These are phyloP conservation scores for Ustilago trichophora DNA, from an alignment of 1,284 basidiomycete species.

Conservation along the genomic window DNA sequence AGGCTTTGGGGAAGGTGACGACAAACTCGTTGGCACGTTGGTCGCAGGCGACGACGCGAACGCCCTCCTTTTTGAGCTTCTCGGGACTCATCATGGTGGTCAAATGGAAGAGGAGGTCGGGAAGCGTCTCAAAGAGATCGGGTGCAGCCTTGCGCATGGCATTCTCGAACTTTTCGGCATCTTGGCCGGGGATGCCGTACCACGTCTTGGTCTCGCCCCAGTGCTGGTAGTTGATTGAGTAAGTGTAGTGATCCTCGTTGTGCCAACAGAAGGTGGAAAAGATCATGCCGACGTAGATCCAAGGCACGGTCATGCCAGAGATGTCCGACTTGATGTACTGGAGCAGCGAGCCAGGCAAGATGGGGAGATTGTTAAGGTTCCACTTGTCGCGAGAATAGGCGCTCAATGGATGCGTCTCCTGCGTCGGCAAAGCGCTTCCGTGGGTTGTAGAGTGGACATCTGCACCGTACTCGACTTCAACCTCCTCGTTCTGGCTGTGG, in stretches of 20 bases:
- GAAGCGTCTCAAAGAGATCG: constrained; percentile 97
- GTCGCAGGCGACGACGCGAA: constrained; percentile 92
- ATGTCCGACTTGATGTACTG: constrained; percentile 97
- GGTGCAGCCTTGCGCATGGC: constrained; percentile 95
- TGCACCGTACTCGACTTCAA: constrained; percentile 98
- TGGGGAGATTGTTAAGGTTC: constrained; percentile 98
- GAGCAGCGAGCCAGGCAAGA: constrained; percentile 83
- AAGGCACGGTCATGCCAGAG: constrained; percentile 99
- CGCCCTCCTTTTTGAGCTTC: constrained; percentile 83
- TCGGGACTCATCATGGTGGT: constrained; percentile 98
- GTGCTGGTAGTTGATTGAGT: constrained; percentile 78
- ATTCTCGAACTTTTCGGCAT: constrained; percentile 94
- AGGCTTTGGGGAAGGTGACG: constrained; percentile 97
- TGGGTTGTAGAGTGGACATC: constrained; percentile 98
- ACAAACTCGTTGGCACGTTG: constrained; percentile 94
- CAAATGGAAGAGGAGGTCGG: constrained; percentile 94
- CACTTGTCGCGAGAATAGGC: constrained; percentile 89
- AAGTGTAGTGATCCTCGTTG: constrained; percentile 99
- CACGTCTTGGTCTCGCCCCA: constrained; percentile 99
- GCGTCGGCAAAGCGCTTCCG: constrained; percentile 93
- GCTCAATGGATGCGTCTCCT: constrained; percentile 89
- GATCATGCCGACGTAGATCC: constrained; percentile 99
- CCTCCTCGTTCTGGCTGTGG: constrained; percentile 85
- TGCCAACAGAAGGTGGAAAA: constrained; percentile 99
- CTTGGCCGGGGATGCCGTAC: constrained; percentile 95